Evolutionary conservation across 2,329 filamentous ascomycete species (phyloP).

Genomic region (Fusarium euwallaceae): DNA sequence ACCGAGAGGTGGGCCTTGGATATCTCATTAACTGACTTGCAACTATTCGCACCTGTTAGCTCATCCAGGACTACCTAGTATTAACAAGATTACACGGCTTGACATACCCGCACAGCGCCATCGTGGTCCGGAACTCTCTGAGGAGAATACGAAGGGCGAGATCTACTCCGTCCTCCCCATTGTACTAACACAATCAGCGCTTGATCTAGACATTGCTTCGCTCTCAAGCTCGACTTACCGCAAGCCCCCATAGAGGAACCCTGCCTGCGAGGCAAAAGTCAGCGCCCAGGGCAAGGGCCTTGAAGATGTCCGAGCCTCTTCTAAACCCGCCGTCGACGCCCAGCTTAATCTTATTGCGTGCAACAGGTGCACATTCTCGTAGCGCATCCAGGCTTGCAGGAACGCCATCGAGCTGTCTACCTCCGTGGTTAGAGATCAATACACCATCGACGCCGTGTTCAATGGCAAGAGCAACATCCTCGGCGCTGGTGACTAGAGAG

Average conservation of each 20-base stretch:
- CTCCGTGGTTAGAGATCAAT: background rate
- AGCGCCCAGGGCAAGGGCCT: background rate
- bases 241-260: background rate
- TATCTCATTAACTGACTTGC: background rate
- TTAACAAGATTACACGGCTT: background rate
- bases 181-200: background rate
- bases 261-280: background rate
- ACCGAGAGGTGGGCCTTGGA: background rate
- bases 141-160: background rate
- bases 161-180: background rate
- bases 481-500: background rate
- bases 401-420: background rate
- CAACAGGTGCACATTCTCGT: background rate
- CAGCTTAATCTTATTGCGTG: background rate
- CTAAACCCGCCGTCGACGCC: background rate
- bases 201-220: background rate
- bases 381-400: background rate
- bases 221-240: background rate
- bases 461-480: background rate
- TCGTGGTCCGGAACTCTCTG: background rate
- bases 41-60: background rate
- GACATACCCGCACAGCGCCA: background rate
- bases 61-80: background rate
- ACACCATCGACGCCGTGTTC: background rate
- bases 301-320: background rate